Base-by-base conservation (phyloP, 78 protist genomes). In the Dictyostelium firmibasis region DNA sequence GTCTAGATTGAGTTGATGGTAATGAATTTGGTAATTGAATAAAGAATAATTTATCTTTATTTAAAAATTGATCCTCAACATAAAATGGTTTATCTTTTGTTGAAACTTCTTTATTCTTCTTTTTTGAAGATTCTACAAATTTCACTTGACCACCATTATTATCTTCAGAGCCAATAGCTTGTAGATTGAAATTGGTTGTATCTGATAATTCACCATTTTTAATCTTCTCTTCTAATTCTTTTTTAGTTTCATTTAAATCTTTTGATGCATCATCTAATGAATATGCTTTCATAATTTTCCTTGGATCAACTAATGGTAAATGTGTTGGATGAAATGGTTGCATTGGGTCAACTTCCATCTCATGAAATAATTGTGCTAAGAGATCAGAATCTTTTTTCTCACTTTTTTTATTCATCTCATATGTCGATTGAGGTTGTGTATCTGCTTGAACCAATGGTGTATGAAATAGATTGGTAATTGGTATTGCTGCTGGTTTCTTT, bases 291-390 rank as follows among this genome's bases (percentile, higher is more conserved):
- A 79, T 64, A 43, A 88, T 35, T 23, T 88, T 88, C 79, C 93
- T 88, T 60, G 93, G 93, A 88, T 88, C 93, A 7, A 88, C 86
- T 0, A 88, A 75, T 72, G 93, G 93, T 33, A 88, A 53, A 64
- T 88, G 85, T 1, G 93, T 88, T 35, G 93, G 93, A 79, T 88
- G 93, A 29, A 35, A 44, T 38, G 93, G 93, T 88, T 88, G 86
- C 85, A 78, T 88, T 64, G 93, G 93, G 44, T 88, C 93, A 27
- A 88, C 82, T 31, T 88, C 93, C 93, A 88, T 79, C 20, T 88
- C 93, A 43, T 88, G 85, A 69, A 88, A 88, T 20, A 88, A 25
- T 67, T 88, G 85, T 62, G 82, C 82, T 10, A 88, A 81, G 2
- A 88, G 23, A 10, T 76, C 93, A 8, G 67, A 44, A 67, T 88